phyloP scores from a whole-genome alignment of 2,329 filamentous ascomycete species.

The Fusarium sp. region DNA sequence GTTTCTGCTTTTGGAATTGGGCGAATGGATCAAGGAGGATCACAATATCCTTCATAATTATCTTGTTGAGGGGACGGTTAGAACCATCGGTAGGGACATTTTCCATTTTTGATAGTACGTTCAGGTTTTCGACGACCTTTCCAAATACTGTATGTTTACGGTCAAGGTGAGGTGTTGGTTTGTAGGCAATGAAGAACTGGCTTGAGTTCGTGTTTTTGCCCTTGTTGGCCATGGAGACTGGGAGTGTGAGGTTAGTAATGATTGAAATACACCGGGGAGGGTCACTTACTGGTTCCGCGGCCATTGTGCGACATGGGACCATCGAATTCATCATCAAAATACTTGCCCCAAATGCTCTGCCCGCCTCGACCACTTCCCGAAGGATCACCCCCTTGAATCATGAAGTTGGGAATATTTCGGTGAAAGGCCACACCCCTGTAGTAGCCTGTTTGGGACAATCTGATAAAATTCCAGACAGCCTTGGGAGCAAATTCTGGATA shows the following conservation, averaged over 20 bases:
- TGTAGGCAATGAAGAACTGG: conserved; percentile 95
- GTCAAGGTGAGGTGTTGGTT: conserved; percentile 85
- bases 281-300: conserved; percentile 70
- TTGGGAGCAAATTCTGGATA: conserved; percentile 91
- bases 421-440: conserved; percentile 89
- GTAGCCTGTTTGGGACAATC: conserved; percentile 88
- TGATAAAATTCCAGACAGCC: conserved; percentile 97
- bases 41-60: conserved; percentile 83
- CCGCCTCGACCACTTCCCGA: conserved; percentile 94
- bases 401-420: conserved; percentile 94
- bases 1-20: conserved; percentile 84
- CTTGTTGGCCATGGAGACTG: conserved; percentile 93
- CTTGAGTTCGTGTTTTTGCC: conserved; percentile 97
- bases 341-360: conserved; percentile 90
- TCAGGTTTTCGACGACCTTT: conserved; percentile 80
- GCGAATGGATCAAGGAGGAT: conserved; percentile 96
- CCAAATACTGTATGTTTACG: conserved; percentile 98
- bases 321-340: conserved; percentile 93
- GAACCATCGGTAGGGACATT: conserved; percentile 78
- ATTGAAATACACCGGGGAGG: not conserved
- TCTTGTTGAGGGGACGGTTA: conserved; percentile 80
- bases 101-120: conserved; percentile 81
- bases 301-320: conserved; percentile 86
- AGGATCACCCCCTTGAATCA: conserved; percentile 97
- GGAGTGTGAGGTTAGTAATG: conserved; percentile 7